phyloP scores from a whole-genome alignment of 1,139 yeast species.

The Pichia sp. region DNA sequence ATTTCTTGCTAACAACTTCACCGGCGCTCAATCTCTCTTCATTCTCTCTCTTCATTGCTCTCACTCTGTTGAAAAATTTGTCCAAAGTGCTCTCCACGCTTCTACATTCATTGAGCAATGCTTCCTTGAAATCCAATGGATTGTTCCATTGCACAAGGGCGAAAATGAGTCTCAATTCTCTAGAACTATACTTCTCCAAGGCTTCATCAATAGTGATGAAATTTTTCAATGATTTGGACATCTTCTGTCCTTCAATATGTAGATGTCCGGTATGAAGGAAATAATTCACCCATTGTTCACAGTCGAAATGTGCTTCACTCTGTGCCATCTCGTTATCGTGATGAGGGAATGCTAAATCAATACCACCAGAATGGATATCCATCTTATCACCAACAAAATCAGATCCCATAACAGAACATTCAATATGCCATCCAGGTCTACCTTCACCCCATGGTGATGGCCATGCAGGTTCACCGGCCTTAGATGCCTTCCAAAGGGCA shows the following conservation, averaged over 20 bases:
- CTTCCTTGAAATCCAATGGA: slow-evolving; percentile 85
- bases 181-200: slow-evolving; percentile 54
- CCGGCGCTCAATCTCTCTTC: slow-evolving; percentile 36
- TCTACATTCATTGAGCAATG: slow-evolving; percentile 68
- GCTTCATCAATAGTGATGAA: slow-evolving; percentile 95
- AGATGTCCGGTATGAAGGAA: slow-evolving; percentile 95
- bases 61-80: slow-evolving; percentile 76
- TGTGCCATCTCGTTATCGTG: slow-evolving; percentile 98
- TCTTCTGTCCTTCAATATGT: slow-evolving; percentile 96
- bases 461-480: slow-evolving; percentile 98
- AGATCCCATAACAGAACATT: slow-evolving; percentile 98
- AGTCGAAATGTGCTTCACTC: slow-evolving; percentile 86
- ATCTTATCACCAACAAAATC: slow-evolving; percentile 75
- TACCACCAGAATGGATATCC: slow-evolving; percentile 97
- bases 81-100: slow-evolving; percentile 65
- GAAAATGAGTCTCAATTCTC: slow-evolving; percentile 86
- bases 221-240: slow-evolving; percentile 92
- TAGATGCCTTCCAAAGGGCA: slow-evolving; percentile 95
- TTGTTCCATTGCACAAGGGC: slow-evolving; percentile 90
- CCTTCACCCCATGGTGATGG: slow-evolving; percentile 95
- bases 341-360: slow-evolving; percentile 98
- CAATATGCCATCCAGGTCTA: slow-evolving; percentile 99
- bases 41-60: slow-evolving; percentile 65
- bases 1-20: slow-evolving; percentile 47
- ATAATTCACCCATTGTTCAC: slow-evolving; percentile 93